Evolutionary conservation across 176 grass and related monocot species (phyloP), one percentile per base, ranked within the genome.

Genomic region (Triticum timopheevii): DNA sequence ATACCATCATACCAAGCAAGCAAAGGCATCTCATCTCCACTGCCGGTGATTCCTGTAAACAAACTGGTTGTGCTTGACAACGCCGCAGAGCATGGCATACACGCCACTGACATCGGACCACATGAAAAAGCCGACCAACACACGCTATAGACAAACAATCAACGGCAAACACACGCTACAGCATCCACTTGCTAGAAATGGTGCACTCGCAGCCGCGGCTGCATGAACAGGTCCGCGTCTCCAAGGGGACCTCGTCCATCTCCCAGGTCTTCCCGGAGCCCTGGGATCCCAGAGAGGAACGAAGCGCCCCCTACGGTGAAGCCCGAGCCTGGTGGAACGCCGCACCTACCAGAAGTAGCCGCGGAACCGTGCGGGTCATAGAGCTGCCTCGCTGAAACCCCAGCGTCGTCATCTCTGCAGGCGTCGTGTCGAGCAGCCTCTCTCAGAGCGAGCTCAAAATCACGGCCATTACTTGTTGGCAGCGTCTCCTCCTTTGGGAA

Each of bases 151-250:
- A 44, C 47, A 30, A 15, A 24, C 45, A 30, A 8, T 8, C 33
- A 22, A 19, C 47, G 7, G 2, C 20, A 83, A 56, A 47, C 17
- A 27, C 61, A 28, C 36, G 42, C 12, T 89, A 94, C 80, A 89
- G 1, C 90, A 89, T 86, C 76, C 44, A 82, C 80, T 82, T 49
- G 72, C 82, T 89, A 61, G 84, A 58, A 54, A 82, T 34, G 28
- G 79, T 90, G 38, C 54, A 83, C 82, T 91, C 90, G 69, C 83
- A 61, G 15, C 90, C 95, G 9, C 87, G 80, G 82, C 61, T 92
- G 80, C 40, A 88, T 82, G 83, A 92, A 84, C 81, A 52, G 19
- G 69, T 88, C 88, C 28, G 71, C 77, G 15, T 94, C 86, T 31
- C 61, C 61, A 28, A 82, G 27, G 39, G 81, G 67, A 4, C 61